Conservation (phyloP, 169 alveolate genomes). For the Babesia bovis region DNA sequence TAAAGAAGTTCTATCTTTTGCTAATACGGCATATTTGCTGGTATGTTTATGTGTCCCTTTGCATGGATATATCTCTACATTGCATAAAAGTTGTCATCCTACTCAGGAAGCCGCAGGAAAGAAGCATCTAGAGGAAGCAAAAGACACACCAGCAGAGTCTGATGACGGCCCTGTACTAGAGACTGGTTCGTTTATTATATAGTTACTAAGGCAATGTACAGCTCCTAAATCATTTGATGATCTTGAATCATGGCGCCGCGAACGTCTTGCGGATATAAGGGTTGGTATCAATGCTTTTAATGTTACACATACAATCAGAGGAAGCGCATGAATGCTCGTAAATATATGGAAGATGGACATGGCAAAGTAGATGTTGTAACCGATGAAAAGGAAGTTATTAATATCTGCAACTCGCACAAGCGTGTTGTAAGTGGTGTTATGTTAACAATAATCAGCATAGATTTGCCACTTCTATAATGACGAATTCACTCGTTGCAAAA, state of each 20-base stretch:
- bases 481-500: conserved; percentile 57
- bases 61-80: neutral
- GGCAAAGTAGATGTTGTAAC: conserved; percentile 48
- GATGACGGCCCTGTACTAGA: conserved; percentile 1
- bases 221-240: conserved; percentile 4
- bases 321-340: conserved; percentile 27
- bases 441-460: neutral
- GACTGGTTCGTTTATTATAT: neutral
- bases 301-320: neutral
- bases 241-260: conserved; percentile 17
- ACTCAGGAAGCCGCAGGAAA: conserved; percentile 33
- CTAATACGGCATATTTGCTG: conserved; percentile 33
- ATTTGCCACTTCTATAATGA: conserved; percentile 65
- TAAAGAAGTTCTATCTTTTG: conserved; percentile 28
- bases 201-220: neutral
- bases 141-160: neutral
- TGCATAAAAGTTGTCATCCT: neutral
- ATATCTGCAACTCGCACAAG: conserved; percentile 38
- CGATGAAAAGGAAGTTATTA: conserved; percentile 62
- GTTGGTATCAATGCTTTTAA: neutral
- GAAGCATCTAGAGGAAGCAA: conserved; percentile 13
- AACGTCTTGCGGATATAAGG: conserved; percentile 13
- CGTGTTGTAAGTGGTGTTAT: conserved; percentile 35
- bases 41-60: conserved; percentile 3
- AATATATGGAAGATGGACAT: conserved; percentile 56